phyloP scores from a whole-genome alignment of 345 rosid species.

The Reutealis trisperma region DNA sequence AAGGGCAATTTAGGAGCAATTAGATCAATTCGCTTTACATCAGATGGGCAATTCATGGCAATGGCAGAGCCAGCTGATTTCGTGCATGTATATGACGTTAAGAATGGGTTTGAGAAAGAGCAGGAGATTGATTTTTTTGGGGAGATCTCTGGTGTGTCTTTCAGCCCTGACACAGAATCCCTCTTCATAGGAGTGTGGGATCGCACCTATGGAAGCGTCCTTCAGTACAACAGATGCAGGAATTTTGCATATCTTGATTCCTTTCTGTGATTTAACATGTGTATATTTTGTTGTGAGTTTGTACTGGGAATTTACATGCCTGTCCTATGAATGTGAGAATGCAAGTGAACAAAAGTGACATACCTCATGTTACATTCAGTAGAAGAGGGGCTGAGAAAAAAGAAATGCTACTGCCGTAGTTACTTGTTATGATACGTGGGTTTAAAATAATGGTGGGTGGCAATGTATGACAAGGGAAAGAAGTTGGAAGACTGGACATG shows the following conservation, averaged over 20 bases:
- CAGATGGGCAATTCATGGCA: conserved; percentile 61
- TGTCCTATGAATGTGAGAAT: conserved; percentile 11
- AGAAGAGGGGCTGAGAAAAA: neutral
- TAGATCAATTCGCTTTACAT: conserved; percentile 54
- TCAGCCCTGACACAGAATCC: conserved; percentile 61
- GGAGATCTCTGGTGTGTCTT: conserved; percentile 62
- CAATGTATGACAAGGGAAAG: conserved; percentile 5
- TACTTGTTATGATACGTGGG: conserved; percentile 14
- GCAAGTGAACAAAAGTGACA: conserved; percentile 20
- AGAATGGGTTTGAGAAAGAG: conserved; percentile 53
- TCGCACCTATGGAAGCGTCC: conserved; percentile 66
- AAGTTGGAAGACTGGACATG: neutral
- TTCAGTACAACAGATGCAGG: conserved; percentile 56
- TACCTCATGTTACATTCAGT: conserved; percentile 16
- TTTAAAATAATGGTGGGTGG: conserved; percentile 13
- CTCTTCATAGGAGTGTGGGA: conserved; percentile 64
- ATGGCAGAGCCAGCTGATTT: conserved; percentile 70
- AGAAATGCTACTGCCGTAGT: conserved; percentile 7
- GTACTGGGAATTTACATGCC: conserved; percentile 19
- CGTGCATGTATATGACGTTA: conserved; percentile 59
- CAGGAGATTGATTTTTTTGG: conserved; percentile 71
- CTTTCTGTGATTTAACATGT: conserved; percentile 34
- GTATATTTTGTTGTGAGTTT: conserved; percentile 7
- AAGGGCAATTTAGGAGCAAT: conserved; percentile 65
- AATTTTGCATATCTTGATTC: conserved; percentile 47